Evolutionary conservation across 2,329 filamentous ascomycete species (phyloP).

Genomic region (Penicillium polonicum): DNA sequence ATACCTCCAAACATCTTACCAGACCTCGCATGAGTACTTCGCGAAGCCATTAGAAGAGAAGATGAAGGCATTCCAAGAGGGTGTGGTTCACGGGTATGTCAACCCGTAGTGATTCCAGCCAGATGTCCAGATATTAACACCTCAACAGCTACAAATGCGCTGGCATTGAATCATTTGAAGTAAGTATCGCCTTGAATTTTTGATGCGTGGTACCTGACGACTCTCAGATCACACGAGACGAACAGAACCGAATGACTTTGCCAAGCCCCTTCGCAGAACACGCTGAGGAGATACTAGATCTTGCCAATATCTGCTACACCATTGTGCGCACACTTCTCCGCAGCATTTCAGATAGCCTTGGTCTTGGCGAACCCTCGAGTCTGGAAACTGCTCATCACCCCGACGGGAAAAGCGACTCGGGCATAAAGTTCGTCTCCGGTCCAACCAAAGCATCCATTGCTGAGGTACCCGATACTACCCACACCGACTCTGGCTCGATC

Average conservation of each 20-base stretch:
- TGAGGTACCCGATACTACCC: constrained; percentile 17
- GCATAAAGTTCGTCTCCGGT: constrained; percentile 17
- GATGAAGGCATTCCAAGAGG: constrained; percentile 13
- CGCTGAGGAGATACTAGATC: neutral
- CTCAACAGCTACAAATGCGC: constrained; percentile 10
- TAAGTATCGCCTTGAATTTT: neutral
- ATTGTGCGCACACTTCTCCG: constrained; percentile 7
- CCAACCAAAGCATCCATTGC: constrained; percentile 9
- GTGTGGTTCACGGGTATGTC: constrained; percentile 9
- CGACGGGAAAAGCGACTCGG: constrained; percentile 4
- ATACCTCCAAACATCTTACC: constrained; percentile 5
- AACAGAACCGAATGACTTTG: constrained; percentile 7
- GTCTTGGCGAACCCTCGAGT: neutral
- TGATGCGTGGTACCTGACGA: neutral
- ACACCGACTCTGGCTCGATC: constrained; percentile 18
- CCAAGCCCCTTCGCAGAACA: constrained; percentile 11
- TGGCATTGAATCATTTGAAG: constrained; percentile 15
- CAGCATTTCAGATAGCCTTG: constrained; percentile 10
- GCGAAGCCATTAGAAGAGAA: constrained; percentile 14
- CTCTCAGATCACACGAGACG: constrained; percentile 8
- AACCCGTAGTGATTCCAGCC: neutral
- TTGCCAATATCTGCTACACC: constrained; percentile 10
- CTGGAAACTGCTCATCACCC: constrained; percentile 8
- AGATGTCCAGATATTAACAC: neutral
- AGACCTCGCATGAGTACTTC: constrained; percentile 13